Evolutionary conservation across 2,329 filamentous ascomycete genomes (phyloP), one percentile per base, ranked within the genome.

Genomic region (Mycocentrospora acerina): DNA sequence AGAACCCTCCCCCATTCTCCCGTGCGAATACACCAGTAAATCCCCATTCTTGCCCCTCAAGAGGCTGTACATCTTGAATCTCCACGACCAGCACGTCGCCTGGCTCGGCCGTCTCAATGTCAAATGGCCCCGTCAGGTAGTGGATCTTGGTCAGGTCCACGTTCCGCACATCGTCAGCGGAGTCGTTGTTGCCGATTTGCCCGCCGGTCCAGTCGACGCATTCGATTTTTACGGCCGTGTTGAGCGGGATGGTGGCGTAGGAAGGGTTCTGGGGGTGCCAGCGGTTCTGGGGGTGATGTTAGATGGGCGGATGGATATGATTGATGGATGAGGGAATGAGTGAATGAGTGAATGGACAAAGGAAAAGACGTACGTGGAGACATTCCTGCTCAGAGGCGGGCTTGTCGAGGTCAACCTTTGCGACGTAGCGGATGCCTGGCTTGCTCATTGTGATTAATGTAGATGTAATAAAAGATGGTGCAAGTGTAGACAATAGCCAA

Each of bases 171-270:
- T 96, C 90, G 57, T 95, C 86, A n/a, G 90, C 90, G 22, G 79
- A 86, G 66, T 96, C 90, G 51, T 91, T 85, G 69, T 96, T 95
- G 38, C 80, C 78, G 58, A 95, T 95, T 57, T 95, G 90, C 2
- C 90, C 90, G 15, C 60, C 62, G 0, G 69, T 72, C 60, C 88
- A 94, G 70, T 94, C 88, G 7, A 93, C 74, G 59, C 90, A 95
- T 74, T 95, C 88, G 51, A 95, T 95, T 69, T 94, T 95, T 51
- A 95, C 90, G 0, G 87, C 87, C 70, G 95, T 90, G 19, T 84
- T 85, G 59, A 90, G 83, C 55, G 86, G 83, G 58, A 96, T 89
- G 1, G 78, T 81, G 22, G 76, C 86, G 34, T 76, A 78, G 39
- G 78, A 81, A 0, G 90, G 90, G 35, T 88, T 85, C 51, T 95